phyloP scores from a whole-genome alignment of 768 basidiomycete species.

The Termitomyces sp. region DNA sequence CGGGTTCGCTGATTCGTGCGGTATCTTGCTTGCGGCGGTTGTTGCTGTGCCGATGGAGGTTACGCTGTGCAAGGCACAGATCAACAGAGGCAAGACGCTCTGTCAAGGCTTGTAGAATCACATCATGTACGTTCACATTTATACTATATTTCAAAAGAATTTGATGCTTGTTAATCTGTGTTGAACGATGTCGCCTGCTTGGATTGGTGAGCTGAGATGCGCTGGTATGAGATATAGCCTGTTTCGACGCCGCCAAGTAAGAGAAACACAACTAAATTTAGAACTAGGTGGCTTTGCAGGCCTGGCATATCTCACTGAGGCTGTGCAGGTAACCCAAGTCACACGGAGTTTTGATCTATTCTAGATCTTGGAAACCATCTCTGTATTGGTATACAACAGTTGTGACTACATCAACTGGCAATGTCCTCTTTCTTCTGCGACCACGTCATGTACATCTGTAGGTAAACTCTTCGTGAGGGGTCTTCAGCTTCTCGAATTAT shows the following conservation, averaged over 20 bases:
- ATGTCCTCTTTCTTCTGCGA: background rate
- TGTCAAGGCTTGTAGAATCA: constrained; percentile 53
- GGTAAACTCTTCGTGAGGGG: background rate
- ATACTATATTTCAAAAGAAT: background rate
- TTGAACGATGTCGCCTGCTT: no score
- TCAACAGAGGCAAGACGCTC: constrained; percentile 59
- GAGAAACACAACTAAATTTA: no score
- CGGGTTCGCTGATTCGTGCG: constrained; percentile 78
- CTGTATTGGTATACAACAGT: no score
- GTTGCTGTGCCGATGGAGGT: constrained; percentile 73
- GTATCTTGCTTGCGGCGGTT: constrained; percentile 60
- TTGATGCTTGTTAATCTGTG: background rate
- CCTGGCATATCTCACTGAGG: no score
- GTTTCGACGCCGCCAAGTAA: no score
- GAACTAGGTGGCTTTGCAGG: no score
- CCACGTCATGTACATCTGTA: no score
- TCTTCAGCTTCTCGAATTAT: background rate
- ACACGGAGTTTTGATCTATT: no score
- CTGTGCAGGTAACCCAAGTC: no score
- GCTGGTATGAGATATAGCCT: no score
- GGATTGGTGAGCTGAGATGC: no score
- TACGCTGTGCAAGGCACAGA: constrained; percentile 68
- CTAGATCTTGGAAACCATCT: no score
- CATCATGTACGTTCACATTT: background rate
- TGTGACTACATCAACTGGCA: background rate